Evolutionary conservation across 1,139 yeast species (phyloP), one percentile per base, ranked within the genome.

Genomic region (Geotrichum siamense): DNA sequence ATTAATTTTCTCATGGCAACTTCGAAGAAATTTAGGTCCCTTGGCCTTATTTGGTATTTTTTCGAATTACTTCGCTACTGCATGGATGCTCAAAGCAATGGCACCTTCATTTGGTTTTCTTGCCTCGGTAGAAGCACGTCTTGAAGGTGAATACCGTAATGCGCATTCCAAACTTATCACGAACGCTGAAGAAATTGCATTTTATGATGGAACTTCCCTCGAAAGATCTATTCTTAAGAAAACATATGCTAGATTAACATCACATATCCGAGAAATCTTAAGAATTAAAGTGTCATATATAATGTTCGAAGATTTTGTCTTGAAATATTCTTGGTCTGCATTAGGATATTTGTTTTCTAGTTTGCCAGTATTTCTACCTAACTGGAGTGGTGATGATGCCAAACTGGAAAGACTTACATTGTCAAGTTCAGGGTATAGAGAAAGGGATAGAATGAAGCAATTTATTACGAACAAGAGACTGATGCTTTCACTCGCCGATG

Each of bases 261-360:
- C 74, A 48, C 76, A 72, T 47, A 63, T 71, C 46, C 57, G 68
- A 29, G 59, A 60, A 34, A 68, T 72, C 31, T 68, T 73, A 49
- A 61, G 67, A 30, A 62, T 70, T 45, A 72, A 72, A 55, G 70
- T 74, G 16, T 69, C 72, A 10, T 89, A 86, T 62, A 80, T 81
- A 42, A 71, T 84, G 54, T 65, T 85, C 52, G 96, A 89, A 64
- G 94, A 86, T 60, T 86, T 86, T 59, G 78, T 87, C 39, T 72
- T 89, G 61, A 89, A 87, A 64, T 87, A 85, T 59, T 79, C 93
- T 15, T 89, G 96, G 97, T 86, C 95, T 2, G 95, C 94, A 0
- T 73, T 91, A 67, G 96, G 96, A 9, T 87, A 87, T 59, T 67
- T 86, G 25, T 87, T 85, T 68, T 86, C 96, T 0, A 84, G 95